These are phyloP conservation scores for Aspergillus floridensis DNA, from an alignment of 2,329 filamentous ascomycete species.

Conservation along the genomic window DNA sequence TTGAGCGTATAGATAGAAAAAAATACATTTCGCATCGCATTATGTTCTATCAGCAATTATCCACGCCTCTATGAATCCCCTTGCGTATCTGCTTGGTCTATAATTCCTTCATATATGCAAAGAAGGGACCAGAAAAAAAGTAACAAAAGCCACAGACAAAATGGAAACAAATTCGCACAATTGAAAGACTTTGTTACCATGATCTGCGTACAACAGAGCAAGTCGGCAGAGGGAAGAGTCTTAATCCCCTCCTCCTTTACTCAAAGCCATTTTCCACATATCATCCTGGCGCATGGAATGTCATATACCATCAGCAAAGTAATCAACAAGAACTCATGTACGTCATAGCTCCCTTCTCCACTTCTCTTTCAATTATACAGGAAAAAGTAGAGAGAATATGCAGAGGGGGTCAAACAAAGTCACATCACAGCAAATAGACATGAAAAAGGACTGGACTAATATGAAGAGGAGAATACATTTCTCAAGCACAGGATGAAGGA, in stretches of 20 bases:
- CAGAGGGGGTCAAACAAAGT: neutral
- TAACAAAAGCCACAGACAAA: neutral
- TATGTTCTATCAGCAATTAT: slow-evolving; percentile 3
- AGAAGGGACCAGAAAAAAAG: neutral
- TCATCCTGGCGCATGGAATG: neutral
- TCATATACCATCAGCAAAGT: slow-evolving; percentile 8
- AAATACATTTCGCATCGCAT: neutral
- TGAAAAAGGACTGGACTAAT: neutral
- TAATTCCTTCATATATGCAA: slow-evolving; percentile 8
- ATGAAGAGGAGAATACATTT: no score
- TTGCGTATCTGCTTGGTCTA: neutral
- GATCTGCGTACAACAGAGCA: neutral
- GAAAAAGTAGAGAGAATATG: neutral
- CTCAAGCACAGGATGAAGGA: neutral
- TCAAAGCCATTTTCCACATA: neutral
- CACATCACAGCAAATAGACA: neutral
- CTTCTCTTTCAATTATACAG: neutral
- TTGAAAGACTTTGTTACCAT: slow-evolving; percentile 1
- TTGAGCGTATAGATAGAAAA: neutral
- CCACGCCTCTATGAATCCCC: neutral
- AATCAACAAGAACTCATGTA: neutral
- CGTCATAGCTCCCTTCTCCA: neutral
- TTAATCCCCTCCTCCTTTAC: neutral
- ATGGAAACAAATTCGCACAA: neutral
- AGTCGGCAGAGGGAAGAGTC: neutral